A percentile compares a stretch with the other conserved stretches of the same genome.
phyloP scores from a whole-genome alignment of 2,329 filamentous ascomycete genomes.

The Coniochaeta sp. region DNA sequence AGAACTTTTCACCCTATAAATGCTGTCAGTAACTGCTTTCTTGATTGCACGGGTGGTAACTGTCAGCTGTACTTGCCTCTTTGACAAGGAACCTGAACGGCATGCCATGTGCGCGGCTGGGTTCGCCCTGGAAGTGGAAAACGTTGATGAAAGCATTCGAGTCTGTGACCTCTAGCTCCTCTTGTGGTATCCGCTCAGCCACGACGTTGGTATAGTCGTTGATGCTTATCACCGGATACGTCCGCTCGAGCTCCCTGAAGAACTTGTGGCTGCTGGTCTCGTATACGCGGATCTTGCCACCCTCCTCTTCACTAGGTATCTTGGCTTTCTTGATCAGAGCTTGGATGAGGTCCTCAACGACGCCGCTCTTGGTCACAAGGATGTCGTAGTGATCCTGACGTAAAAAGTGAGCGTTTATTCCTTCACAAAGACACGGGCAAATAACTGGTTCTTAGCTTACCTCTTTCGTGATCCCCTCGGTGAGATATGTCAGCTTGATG shows the following conservation, averaged over 20 bases:
- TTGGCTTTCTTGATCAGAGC: conserved; percentile 74
- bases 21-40: conserved; percentile 14
- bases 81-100: conserved; percentile 87
- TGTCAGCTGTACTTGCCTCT: conserved; percentile 46
- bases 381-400: conserved; percentile 67
- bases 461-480: conserved; percentile 87
- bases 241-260: conserved; percentile 65
- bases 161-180: conserved; percentile 50
- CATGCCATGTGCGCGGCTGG: conserved; percentile 73
- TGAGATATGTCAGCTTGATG: conserved; percentile 75
- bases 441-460: conserved; percentile 35
- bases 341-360: conserved; percentile 68
- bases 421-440: background rate
- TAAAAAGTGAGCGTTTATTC: conserved; percentile 12
- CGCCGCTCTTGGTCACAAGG: conserved; percentile 80
- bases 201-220: conserved; percentile 80
- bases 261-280: conserved; percentile 79
- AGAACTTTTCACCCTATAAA: conserved; percentile 69
- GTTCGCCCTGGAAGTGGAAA: conserved; percentile 90
- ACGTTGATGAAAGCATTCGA: conserved; percentile 59
- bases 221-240: conserved; percentile 69
- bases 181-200: conserved; percentile 72
- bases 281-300: conserved; percentile 68
- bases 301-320: conserved; percentile 63
- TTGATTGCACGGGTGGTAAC: background rate